Base-by-base conservation (phyloP, 2,329 filamentous ascomycete species). In the Fusarium sp. region DNA sequence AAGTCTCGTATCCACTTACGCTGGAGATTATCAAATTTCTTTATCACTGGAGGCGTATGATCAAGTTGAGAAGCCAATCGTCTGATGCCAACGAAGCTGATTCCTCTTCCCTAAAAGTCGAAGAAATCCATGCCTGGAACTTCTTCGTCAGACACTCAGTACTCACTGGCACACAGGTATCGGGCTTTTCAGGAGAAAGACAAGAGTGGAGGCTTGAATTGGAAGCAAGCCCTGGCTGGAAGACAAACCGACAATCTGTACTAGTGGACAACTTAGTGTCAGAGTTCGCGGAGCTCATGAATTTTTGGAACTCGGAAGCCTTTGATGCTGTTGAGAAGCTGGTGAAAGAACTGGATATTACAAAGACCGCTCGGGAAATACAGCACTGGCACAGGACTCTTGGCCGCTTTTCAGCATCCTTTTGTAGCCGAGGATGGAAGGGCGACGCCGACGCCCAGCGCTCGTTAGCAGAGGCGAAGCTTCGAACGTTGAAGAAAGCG, bases 31-130 rank as follows among this genome's bases (percentile, higher is more conserved):
- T 53, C 25, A 67, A 32, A 16, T 67, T 60, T n/a, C 46, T 67
- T 16, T 67, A 53, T 28, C 63, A 67, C 19, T 67, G 64, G 64
- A 67, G 46, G 25, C 49, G 43, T 21, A 44, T 61, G n/a, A 32
- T 67, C 12, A 30, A 32, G 12, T 18, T 40, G 19, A 67, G 40
- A 25, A 23, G 25, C n/a, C 21, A 43, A 15, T 13, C 16, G n/a
- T 16, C 25, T 38, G 16, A 25, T 19, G 9, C 9, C 13, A 47
- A 32, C 15, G 58, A 37, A 23, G 40, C 42, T 4, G 16, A 28
- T 15, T 42, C 32, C 18, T 47, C 33, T 23, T 67, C 43, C 3
- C 6, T 67, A 23, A 32, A 37, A 16, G 37, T 28, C 1, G 38
- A 67, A 42, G 40, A 52, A 16, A 12, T 28, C 1, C 38, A 10